phyloP scores from a whole-genome alignment of 176 grass and related monocot genomes.

The Eragrostis curvula region DNA sequence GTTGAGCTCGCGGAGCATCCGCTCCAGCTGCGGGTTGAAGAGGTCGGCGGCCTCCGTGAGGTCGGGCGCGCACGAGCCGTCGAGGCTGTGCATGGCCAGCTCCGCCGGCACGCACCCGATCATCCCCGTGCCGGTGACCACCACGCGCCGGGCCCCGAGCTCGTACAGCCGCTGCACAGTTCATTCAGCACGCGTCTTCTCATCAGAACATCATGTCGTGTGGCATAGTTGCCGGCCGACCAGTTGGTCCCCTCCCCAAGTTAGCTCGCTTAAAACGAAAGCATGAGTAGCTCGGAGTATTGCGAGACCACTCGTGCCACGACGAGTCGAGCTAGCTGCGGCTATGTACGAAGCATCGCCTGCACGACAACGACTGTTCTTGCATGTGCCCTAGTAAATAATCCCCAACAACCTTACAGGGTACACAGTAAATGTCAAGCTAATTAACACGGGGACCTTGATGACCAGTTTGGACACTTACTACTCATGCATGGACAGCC shows the following conservation, averaged over 20 bases:
- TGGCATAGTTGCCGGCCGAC: neutral
- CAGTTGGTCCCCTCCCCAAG: neutral
- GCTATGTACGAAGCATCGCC: neutral
- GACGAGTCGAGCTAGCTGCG: too few species aligned
- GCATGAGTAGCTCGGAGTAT: neutral
- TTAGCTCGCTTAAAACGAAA: neutral
- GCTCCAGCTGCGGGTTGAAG: slow-evolving; percentile 87
- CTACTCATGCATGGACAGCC: neutral
- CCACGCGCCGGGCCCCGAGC: slow-evolving; percentile 63
- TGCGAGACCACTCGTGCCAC: neutral
- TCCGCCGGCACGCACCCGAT: slow-evolving; percentile 90
- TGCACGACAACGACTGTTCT: neutral
- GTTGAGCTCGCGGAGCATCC: slow-evolving; percentile 62
- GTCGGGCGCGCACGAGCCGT: slow-evolving; percentile 66
- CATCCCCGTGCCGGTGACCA: slow-evolving; percentile 97
- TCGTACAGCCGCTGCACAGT: slow-evolving; percentile 71
- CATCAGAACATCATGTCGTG: neutral
- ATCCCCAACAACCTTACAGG: neutral
- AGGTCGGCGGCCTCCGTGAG: slow-evolving; percentile 70
- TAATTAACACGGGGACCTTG: neutral
- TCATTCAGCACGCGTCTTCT: neutral
- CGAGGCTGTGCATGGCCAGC: slow-evolving; percentile 71
- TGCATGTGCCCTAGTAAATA: slow-evolving; percentile 50
- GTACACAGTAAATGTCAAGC: slow-evolving; percentile 15
- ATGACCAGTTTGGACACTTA: neutral